A percentile compares a stretch with the other conserved stretches of the same genome.
Evolutionary conservation across 768 basidiomycete species (phyloP).

Genomic region (Cystofilobasidium macerans): DNA sequence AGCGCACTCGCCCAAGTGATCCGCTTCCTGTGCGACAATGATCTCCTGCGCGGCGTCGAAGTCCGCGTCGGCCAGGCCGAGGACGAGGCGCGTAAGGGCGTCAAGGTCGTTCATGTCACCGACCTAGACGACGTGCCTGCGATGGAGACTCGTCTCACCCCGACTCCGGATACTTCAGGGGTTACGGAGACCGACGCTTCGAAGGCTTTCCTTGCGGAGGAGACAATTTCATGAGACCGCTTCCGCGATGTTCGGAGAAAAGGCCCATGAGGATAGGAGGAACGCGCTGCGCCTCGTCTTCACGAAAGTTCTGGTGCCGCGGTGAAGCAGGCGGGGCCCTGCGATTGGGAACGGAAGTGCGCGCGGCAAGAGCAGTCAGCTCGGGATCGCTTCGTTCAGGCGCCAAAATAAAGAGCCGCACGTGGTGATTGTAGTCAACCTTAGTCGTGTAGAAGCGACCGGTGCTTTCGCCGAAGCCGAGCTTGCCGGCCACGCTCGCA

Average conservation of each 20-base stretch:
- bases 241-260: too few relatives aligned
- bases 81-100: slow-evolving; percentile 29
- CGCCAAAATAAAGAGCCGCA: slow-evolving; percentile 1
- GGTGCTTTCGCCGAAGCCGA: slow-evolving; percentile 18
- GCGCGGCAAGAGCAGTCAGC: not conserved
- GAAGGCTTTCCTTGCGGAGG: too few relatives aligned
- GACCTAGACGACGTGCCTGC: not conserved
- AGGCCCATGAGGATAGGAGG: too few relatives aligned
- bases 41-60: slow-evolving; percentile 72
- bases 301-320: slow-evolving; percentile 5
- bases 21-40: slow-evolving; percentile 77
- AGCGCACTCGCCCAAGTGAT: slow-evolving; percentile 90
- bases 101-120: slow-evolving; percentile 26
- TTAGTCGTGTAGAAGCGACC: slow-evolving; percentile 20
- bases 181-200: too few relatives aligned
- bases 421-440: slow-evolving; percentile 22
- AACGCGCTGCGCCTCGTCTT: too few relatives aligned
- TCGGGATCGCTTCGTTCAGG: not conserved
- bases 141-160: too few relatives aligned
- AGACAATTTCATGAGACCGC: too few relatives aligned
- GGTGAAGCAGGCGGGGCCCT: slow-evolving; percentile 8
- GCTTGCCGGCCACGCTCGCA: slow-evolving; percentile 62
- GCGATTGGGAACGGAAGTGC: not conserved
- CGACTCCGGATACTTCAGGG: too few relatives aligned
- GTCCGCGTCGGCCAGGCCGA: slow-evolving; percentile 64